These are phyloP conservation scores for Ophiostoma ulmi DNA, from an alignment of 2,329 filamentous ascomycete species.

Conservation along the genomic window DNA sequence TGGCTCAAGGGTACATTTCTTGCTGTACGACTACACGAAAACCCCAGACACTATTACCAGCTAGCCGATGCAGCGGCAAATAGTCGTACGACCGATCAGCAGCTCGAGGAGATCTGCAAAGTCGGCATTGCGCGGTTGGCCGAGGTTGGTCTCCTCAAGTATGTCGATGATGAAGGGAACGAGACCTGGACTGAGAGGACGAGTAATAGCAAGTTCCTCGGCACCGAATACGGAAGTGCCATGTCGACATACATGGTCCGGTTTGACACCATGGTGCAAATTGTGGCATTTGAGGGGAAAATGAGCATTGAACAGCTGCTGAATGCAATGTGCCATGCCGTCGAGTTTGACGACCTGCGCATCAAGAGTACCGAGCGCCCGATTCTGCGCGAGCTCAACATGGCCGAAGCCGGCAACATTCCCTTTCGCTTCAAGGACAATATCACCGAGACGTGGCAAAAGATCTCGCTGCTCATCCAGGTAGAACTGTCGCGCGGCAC, in stretches of 20 bases:
- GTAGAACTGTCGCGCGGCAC: slow-evolving; percentile 60
- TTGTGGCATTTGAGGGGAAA: slow-evolving; percentile 58
- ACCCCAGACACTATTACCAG: slow-evolving; percentile 72
- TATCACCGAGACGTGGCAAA: slow-evolving; percentile 62
- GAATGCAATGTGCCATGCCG: slow-evolving; percentile 58
- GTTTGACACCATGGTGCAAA: slow-evolving; percentile 71
- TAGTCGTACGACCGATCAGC: slow-evolving; percentile 50
- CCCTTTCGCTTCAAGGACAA: slow-evolving; percentile 67
- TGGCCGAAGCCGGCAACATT: slow-evolving; percentile 51
- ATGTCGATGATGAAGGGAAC: not conserved
- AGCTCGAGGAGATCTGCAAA: slow-evolving; percentile 65
- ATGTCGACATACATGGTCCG: slow-evolving; percentile 81
- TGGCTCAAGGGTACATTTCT: slow-evolving; percentile 78
- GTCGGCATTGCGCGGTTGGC: slow-evolving; percentile 62
- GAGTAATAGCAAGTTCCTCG: slow-evolving; percentile 46
- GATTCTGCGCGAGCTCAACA: slow-evolving; percentile 68
- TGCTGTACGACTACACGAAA: slow-evolving; percentile 65
- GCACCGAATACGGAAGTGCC: slow-evolving; percentile 68
- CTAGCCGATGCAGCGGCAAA: slow-evolving; percentile 40
- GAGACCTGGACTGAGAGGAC: not conserved
- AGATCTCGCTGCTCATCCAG: slow-evolving; percentile 74
- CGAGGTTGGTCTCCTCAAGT: slow-evolving; percentile 50
- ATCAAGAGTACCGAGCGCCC: slow-evolving; percentile 65
- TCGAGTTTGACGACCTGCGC: slow-evolving; percentile 67
- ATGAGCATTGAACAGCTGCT: slow-evolving; percentile 65